Percentiles rank a stretch among this genome's conserved stretches.
Evolutionary conservation across 1,139 yeast genomes (phyloP).

Genomic region (Geotrichum histeridarum): DNA sequence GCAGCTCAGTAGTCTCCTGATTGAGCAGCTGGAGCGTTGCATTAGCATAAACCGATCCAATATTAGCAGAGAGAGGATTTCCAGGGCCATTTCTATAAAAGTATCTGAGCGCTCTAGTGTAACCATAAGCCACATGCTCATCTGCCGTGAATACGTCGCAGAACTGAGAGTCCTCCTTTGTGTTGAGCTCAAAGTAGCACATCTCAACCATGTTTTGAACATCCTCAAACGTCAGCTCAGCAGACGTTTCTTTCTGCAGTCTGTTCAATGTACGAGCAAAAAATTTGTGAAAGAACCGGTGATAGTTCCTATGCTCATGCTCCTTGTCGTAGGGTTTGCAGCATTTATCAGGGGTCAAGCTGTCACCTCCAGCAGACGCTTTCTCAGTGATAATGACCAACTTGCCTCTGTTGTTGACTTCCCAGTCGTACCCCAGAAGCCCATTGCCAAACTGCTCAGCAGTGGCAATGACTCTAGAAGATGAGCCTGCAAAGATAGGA

Average conservation of each 20-base stretch:
- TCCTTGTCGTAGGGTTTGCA: conserved; percentile 14
- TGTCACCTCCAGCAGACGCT: conserved; percentile 17
- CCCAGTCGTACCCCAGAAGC: conserved; percentile 12
- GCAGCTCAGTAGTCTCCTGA: conserved; percentile 32
- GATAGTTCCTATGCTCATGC: conserved; percentile 5
- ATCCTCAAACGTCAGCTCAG: conserved; percentile 39
- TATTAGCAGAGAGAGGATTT: conserved; percentile 41
- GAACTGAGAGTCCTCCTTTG: conserved; percentile 46
- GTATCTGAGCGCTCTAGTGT: conserved; percentile 43
- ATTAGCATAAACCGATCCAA: conserved; percentile 48
- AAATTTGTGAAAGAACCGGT: conserved; percentile 9
- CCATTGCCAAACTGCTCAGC: conserved; percentile 22
- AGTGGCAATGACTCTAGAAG: conserved; percentile 21
- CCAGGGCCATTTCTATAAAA: conserved; percentile 53
- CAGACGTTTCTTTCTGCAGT: conserved; percentile 9
- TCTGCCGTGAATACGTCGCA: conserved; percentile 51
- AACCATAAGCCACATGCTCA: conserved; percentile 46
- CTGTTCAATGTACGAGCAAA: conserved; percentile 8
- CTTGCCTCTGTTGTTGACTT: background rate
- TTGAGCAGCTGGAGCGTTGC: conserved; percentile 47
- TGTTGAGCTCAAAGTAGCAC: conserved; percentile 54
- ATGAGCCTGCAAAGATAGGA: conserved; percentile 22
- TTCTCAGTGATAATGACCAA: conserved; percentile 17
- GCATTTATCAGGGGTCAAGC: conserved; percentile 20
- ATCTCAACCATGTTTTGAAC: conserved; percentile 41